Conservation (phyloP, 768 basidiomycete species). For the Baorangia bicolor region DNA sequence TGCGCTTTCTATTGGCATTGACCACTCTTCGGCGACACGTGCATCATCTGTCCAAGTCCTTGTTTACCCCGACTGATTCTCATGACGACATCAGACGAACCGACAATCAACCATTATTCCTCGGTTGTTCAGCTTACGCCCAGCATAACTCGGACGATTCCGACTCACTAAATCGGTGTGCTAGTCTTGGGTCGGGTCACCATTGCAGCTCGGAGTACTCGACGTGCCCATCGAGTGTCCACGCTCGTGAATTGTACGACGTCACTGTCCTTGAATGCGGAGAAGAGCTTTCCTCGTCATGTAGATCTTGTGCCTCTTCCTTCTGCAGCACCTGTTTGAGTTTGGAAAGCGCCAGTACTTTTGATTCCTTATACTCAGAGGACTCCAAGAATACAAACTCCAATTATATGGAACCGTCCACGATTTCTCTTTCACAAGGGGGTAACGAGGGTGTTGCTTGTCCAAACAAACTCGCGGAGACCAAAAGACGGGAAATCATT, state of each 20-base stretch:
- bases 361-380: constrained; percentile 7
- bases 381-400: constrained; percentile 1
- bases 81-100: neutral
- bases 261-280: neutral
- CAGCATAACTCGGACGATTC: neutral
- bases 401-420: constrained; percentile 8
- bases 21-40: constrained; percentile 22
- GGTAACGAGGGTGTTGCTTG: neutral
- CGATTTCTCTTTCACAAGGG: constrained; percentile 1
- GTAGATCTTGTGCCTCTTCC: constrained; percentile 11
- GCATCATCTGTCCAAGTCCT: constrained; percentile 10
- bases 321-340: constrained; percentile 26
- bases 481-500: constrained; percentile 17
- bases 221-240: constrained; percentile 21
- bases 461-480: constrained; percentile 7
- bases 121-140: neutral
- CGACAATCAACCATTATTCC: neutral
- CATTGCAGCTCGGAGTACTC: constrained; percentile 23
- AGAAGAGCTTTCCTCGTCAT: constrained; percentile 2
- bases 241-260: neutral
- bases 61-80: constrained; percentile 4
- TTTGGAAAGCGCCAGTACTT: constrained; percentile 4
- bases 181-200: constrained; percentile 7
- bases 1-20: constrained; percentile 23
- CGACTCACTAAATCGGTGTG: neutral